These are phyloP conservation scores for Fusarium falciforme DNA, from an alignment of 2,329 filamentous ascomycete genomes.

Conservation along the genomic window DNA sequence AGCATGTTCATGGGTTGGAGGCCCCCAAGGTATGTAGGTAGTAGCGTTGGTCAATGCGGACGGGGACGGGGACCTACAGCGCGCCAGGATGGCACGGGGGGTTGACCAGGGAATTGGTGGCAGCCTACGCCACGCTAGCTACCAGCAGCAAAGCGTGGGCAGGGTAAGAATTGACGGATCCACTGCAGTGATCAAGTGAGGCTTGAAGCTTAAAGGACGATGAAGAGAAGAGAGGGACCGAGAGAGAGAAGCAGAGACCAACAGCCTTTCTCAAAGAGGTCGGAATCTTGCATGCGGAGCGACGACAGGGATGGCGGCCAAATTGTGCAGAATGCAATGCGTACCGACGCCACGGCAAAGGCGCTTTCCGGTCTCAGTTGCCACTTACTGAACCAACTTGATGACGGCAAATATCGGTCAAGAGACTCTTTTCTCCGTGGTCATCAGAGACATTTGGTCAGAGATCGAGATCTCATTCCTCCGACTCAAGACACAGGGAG, in stretches of 20 bases:
- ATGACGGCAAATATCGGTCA: not conserved
- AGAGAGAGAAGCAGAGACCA: not conserved
- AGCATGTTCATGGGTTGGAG: slow-evolving; percentile 7
- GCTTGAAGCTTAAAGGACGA: slow-evolving; percentile 10
- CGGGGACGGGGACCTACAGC: not conserved
- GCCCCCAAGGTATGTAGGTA: not conserved
- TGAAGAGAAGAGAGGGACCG: not conserved
- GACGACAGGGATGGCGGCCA: not conserved
- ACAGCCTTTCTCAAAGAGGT: not conserved
- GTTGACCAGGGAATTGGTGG: slow-evolving; percentile 6
- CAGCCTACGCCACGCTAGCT: not conserved
- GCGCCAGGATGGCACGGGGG: not conserved
- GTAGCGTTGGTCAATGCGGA: slow-evolving; percentile 20
- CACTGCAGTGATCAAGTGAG: slow-evolving; percentile 1
- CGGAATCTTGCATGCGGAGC: slow-evolving; percentile 2
- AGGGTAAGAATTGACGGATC: not conserved
- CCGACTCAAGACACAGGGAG: not conserved
- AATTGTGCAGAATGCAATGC: not conserved
- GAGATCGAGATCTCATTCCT: not conserved
- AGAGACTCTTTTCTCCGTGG: not conserved
- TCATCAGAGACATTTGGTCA: not conserved
- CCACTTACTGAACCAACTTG: not conserved
- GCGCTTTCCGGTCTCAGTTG: slow-evolving; percentile 1
- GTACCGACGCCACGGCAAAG: slow-evolving; percentile 3
- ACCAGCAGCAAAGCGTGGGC: slow-evolving; percentile 7